These are phyloP conservation scores for Alternaria gaisen DNA, from an alignment of 2,329 filamentous ascomycete species.

Conservation along the genomic window DNA sequence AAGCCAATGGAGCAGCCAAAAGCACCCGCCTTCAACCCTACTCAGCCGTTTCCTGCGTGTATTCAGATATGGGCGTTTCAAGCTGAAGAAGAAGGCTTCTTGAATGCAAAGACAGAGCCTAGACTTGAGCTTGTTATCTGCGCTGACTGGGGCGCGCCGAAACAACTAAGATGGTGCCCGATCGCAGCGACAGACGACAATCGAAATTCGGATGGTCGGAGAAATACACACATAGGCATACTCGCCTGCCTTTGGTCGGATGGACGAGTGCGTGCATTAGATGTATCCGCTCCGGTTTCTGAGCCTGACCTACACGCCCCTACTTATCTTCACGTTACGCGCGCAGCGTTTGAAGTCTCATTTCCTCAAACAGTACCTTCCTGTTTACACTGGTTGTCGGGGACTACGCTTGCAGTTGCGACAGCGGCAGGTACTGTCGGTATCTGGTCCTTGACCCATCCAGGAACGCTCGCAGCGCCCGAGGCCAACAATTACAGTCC, in stretches of 20 bases:
- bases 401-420: conserved; percentile 63
- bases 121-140: conserved; percentile 62
- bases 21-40: conserved; percentile 62
- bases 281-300: conserved; percentile 50
- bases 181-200: conserved; percentile 42
- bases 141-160: conserved; percentile 65
- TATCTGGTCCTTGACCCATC: conserved; percentile 60
- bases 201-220: conserved; percentile 41
- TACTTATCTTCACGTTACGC: conserved; percentile 54
- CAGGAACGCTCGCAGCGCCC: conserved; percentile 35
- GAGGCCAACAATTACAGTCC: conserved; percentile 18
- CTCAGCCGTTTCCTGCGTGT: conserved; percentile 57
- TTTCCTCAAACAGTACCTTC: conserved; percentile 65
- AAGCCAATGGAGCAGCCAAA: conserved; percentile 42
- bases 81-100: conserved; percentile 47
- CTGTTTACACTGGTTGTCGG: conserved; percentile 65
- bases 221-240: conserved; percentile 56
- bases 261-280: conserved; percentile 63
- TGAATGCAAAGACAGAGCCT: conserved; percentile 58
- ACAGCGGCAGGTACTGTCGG: conserved; percentile 66
- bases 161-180: conserved; percentile 66
- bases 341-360: conserved; percentile 60
- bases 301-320: conserved; percentile 13
- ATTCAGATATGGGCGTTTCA: conserved; percentile 69
- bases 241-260: conserved; percentile 68